These are phyloP conservation scores for Colletotrichum gigasporum DNA, from an alignment of 2,329 filamentous ascomycete species.

Conservation along the genomic window DNA sequence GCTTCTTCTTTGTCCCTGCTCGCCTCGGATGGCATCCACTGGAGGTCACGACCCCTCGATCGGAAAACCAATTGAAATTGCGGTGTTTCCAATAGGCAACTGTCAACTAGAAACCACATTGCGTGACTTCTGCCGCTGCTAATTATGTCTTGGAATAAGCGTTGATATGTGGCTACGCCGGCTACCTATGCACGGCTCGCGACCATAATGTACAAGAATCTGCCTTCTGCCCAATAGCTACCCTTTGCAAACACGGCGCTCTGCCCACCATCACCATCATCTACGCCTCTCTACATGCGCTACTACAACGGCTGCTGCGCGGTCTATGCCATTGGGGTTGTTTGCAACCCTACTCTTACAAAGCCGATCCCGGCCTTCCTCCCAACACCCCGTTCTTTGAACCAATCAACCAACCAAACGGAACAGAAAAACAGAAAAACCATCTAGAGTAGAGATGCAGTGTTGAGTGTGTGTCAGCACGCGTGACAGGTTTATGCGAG, in stretches of 20 bases:
- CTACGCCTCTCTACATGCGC: background rate
- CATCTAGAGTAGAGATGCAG: constrained; percentile 32
- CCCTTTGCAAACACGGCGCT: constrained; percentile 5
- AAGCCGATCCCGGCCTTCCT: constrained; percentile 9
- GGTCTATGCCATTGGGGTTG: constrained; percentile 10
- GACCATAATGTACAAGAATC: constrained; percentile 26
- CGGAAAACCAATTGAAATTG: constrained; percentile 13
- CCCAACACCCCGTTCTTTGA: background rate
- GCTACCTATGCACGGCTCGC: background rate
- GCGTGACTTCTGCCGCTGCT: background rate
- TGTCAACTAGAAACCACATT: background rate
- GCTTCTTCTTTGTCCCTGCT: background rate
- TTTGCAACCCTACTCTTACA: constrained; percentile 30
- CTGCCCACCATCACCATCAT: background rate
- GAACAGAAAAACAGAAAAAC: background rate
- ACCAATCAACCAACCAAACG: background rate
- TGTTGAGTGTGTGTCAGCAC: background rate
- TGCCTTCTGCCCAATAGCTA: constrained; percentile 11
- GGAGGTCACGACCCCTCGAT: constrained; percentile 2
- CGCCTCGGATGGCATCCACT: constrained; percentile 22
- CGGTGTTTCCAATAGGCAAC: background rate
- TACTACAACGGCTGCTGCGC: constrained; percentile 1
- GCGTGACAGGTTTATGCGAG: constrained; percentile 17
- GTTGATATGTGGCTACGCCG: constrained; percentile 12
- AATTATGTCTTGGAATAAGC: background rate